A percentile compares a stretch with the other conserved stretches of the same genome.
Evolutionary conservation across 495 filamentous ascomycete genomes (phyloP).

Genomic region (Clavariopsis aquatica): DNA sequence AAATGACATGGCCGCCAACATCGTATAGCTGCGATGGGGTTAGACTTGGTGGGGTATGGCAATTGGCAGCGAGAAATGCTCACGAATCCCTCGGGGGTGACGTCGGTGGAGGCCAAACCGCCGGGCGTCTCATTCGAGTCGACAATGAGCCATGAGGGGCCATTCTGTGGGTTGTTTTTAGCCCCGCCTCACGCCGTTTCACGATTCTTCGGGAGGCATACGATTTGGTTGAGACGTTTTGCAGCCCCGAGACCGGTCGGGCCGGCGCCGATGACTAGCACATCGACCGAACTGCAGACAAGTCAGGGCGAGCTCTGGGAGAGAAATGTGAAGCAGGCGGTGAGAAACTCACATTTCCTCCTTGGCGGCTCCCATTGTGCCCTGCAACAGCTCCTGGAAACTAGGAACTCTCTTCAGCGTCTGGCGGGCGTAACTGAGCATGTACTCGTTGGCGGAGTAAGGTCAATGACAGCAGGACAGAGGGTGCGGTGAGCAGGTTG

Average conservation of each 20-base stretch:
- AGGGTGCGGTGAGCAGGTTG: slow-evolving; percentile 13
- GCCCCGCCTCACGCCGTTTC: slow-evolving; percentile 3
- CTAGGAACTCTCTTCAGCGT: slow-evolving; percentile 59
- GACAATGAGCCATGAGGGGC: slow-evolving; percentile 93
- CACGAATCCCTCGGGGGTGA: slow-evolving; percentile 97
- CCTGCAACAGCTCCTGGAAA: slow-evolving; percentile 62
- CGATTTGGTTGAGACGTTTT: slow-evolving; percentile 95
- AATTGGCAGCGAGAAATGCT: slow-evolving; percentile 48
- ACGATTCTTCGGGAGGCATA: slow-evolving; percentile 50
- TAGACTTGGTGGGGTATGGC: slow-evolving; percentile 12
- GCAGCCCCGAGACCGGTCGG: slow-evolving; percentile 96
- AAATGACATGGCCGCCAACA: slow-evolving; percentile 99
- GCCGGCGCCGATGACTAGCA: slow-evolving; percentile 97
- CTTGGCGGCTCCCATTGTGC: slow-evolving; percentile 56
- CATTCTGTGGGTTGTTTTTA: slow-evolving; percentile 59
- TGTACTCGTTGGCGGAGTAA: slow-evolving; percentile 21
- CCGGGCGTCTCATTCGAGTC: slow-evolving; percentile 92
- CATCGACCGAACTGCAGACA: slow-evolving; percentile 75
- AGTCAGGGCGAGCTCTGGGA: slow-evolving; percentile 2
- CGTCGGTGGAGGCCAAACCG: slow-evolving; percentile 94
- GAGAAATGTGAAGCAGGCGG: not conserved
- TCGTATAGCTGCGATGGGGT: slow-evolving; percentile 77
- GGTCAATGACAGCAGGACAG: slow-evolving; percentile 19
- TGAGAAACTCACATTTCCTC: slow-evolving; percentile 50
- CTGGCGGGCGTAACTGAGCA: slow-evolving; percentile 37